Evolutionary conservation across 2,329 filamentous ascomycete genomes (phyloP).

Genomic region (Cryphonectria parasitica): DNA sequence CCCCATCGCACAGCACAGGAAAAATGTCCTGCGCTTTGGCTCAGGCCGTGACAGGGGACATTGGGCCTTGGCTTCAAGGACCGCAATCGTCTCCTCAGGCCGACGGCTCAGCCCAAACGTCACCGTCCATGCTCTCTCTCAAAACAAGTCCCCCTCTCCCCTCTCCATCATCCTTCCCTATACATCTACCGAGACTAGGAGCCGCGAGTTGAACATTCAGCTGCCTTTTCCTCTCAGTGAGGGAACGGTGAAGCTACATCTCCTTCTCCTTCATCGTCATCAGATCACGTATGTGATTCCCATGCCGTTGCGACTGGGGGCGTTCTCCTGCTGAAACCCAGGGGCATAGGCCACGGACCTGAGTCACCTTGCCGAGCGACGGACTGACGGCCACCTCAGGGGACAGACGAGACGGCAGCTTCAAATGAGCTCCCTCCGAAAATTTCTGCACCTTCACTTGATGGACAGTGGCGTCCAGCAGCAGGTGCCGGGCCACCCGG

Average conservation of each 20-base stretch:
- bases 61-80: slow-evolving; percentile 1
- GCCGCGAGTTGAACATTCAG: background rate
- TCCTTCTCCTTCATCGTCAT: background rate
- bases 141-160: background rate
- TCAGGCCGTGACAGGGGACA: background rate
- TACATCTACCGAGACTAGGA: background rate
- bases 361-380: background rate
- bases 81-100: background rate
- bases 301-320: background rate
- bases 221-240: background rate
- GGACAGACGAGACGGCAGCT: background rate
- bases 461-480: background rate
- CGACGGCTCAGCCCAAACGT: background rate
- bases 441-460: background rate
- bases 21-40: background rate
- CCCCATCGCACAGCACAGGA: background rate
- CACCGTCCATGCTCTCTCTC: background rate
- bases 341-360: background rate
- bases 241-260: background rate
- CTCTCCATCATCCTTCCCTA: background rate
- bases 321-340: slow-evolving; percentile 1
- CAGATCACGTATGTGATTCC: background rate
- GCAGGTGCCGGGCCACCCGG: background rate
- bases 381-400: background rate
- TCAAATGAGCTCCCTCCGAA: background rate